Evolutionary conservation across 805 yeast genomes (phyloP), one percentile per base, ranked within the genome.

Genomic region (Candida wancherniae): DNA sequence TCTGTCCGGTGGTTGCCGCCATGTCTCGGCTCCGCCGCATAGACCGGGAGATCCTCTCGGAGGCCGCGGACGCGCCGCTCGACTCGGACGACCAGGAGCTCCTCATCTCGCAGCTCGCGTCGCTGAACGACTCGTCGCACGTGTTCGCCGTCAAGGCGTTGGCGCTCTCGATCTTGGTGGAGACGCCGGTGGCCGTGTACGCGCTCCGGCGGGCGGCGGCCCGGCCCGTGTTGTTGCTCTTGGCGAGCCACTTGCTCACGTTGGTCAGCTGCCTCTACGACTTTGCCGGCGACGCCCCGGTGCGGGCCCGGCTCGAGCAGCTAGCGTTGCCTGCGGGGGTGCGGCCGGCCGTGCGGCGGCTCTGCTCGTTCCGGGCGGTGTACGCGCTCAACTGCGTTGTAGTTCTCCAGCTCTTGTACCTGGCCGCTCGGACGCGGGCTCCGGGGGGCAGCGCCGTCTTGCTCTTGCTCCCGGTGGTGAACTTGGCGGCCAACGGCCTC

Each of bases 71-170:
- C 12, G 25, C 28, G 4, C 48, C 36, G 14, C 26, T 52, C 6
- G 57, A 52, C 15, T 33, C 42, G 12, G 54, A 47, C 12, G 57
- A 52, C 36, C 57, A 52, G 38, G 41, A 43, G 5, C 37, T 34
- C n/a, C 37, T 52, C 17, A 38, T 52, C 16, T 27, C 33, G 19
- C 39, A 34, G 21, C 37, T 51, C 15, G 20, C 33, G 4, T 26
- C 31, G 2, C 39, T 41, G 23, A 51, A 51, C 34, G 33, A 34
- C 18, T 36, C 29, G 7, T 18, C 28, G 3, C 33, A 28, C 28
- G 34, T 32, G 20, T 19, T 29, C 13, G 41, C 31, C 29, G 28
- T 40, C 10, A 26, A 36, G 15, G 22, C 39, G 13, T 30, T 46
- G n/a, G 28, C 36, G 11, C 33, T 26, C 6, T 29, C 39, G 13